Evolutionary conservation across 306 rosid genomes (phyloP).

Genomic region (Gynostemma pentaphyllum): DNA sequence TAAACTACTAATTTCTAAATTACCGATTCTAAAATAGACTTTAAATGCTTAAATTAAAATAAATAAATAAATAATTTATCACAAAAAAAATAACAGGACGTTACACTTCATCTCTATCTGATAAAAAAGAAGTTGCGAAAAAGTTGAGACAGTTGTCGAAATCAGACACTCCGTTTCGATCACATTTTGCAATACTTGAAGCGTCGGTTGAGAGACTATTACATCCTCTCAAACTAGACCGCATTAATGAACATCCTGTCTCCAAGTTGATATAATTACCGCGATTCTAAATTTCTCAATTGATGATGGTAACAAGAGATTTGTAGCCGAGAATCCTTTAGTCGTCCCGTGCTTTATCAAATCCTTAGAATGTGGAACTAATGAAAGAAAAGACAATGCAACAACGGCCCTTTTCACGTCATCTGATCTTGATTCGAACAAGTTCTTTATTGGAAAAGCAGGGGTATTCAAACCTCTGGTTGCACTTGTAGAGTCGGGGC

Average conservation of each 20-base stretch:
- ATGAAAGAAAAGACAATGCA: conserved; percentile 59
- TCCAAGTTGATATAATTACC: conserved; percentile 68
- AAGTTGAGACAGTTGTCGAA: conserved; percentile 48
- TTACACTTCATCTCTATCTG: conserved; percentile 35
- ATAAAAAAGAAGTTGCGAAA: conserved; percentile 64
- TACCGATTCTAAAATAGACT: too few relatives aligned
- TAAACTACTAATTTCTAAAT: too few relatives aligned
- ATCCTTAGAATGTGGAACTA: conserved; percentile 47
- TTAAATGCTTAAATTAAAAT: too few relatives aligned
- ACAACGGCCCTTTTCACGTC: conserved; percentile 69
- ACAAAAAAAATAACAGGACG: too few relatives aligned
- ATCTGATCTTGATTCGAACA: conserved; percentile 47
- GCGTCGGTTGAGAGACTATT: neutral
- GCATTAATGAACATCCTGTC: conserved; percentile 27
- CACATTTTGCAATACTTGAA: conserved; percentile 27
- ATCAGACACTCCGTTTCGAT: conserved; percentile 36
- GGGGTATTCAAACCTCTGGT: conserved; percentile 50
- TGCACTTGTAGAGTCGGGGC: conserved; percentile 46
- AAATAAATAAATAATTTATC: too few relatives aligned
- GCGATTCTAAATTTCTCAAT: conserved; percentile 59
- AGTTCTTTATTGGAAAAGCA: conserved; percentile 38
- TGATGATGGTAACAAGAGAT: conserved; percentile 53
- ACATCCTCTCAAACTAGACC: neutral
- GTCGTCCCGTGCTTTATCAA: conserved; percentile 45
- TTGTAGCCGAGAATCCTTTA: conserved; percentile 37